These are phyloP conservation scores for Manihot esculenta DNA, from an alignment of 441 rosid species.

Conservation along the genomic window DNA sequence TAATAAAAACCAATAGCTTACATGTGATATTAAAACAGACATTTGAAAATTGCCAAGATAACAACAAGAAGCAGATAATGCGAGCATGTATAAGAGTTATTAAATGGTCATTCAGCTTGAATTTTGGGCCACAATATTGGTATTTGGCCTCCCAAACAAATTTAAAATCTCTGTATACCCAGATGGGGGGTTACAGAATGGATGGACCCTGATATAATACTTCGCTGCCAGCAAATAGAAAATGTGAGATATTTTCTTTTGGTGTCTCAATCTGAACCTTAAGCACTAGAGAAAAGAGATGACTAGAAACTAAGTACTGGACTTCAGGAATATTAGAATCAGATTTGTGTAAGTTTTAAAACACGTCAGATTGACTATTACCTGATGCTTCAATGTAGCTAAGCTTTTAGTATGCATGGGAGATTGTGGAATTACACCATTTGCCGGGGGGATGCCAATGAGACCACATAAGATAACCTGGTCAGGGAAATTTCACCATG, in stretches of 20 bases:
- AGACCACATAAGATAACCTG: slow-evolving; percentile 76
- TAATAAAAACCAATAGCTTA: slow-evolving; percentile 9
- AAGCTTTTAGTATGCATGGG: slow-evolving; percentile 84
- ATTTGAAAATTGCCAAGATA: not conserved
- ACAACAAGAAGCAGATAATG: not conserved
- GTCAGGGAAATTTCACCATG: slow-evolving; percentile 17
- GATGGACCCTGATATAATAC: not conserved
- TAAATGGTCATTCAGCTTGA: not conserved
- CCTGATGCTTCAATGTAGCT: slow-evolving; percentile 83
- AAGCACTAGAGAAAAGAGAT: not conserved
- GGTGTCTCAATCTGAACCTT: not conserved
- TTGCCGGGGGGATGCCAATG: slow-evolving; percentile 79
- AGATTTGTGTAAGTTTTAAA: slow-evolving; percentile 9
- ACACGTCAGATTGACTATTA: slow-evolving; percentile 21
- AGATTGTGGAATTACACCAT: slow-evolving; percentile 84
- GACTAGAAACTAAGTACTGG: not conserved
- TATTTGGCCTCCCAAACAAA: slow-evolving; percentile 1
- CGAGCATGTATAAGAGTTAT: not conserved
- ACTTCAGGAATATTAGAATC: not conserved
- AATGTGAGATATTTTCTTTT: not conserved
- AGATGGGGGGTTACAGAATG: not conserved
- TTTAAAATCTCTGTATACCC: not conserved
- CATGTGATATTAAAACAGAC: not conserved
- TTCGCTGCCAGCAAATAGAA: not conserved
- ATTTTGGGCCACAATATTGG: not conserved